Percentiles rank a stretch among this genome's conserved stretches.
Conservation (phyloP, 139 green algal genomes). For the Pleodorina starrii region DNA sequence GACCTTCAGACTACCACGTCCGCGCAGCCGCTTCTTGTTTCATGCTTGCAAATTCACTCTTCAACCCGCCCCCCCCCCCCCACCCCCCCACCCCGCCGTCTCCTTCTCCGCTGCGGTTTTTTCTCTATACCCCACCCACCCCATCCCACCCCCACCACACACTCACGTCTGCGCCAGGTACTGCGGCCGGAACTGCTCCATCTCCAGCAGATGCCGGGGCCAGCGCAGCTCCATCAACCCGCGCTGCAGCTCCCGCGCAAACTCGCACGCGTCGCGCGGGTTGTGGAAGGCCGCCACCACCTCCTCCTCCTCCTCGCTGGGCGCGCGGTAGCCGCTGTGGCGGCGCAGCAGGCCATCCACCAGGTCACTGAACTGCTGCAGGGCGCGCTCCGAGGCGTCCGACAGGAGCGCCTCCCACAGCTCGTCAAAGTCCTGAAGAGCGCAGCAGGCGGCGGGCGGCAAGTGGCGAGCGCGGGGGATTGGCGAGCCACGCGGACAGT, state of each 20-base stretch:
- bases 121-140: too few species aligned
- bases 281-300: constrained; percentile 43
- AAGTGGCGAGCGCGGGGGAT: too few species aligned
- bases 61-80: too few species aligned
- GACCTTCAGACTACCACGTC: too few species aligned
- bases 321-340: constrained; percentile 25
- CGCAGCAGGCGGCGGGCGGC: too few species aligned
- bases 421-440: constrained; percentile 52
- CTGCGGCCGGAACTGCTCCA: constrained; percentile 42
- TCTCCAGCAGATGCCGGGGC: constrained; percentile 30
- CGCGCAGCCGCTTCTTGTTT: too few species aligned
- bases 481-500: neutral
- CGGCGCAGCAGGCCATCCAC: constrained; percentile 11
- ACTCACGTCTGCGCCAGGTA: constrained; percentile 32
- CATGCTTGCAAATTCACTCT: too few species aligned
- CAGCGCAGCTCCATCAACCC: constrained; percentile 29
- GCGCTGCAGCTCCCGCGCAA: constrained; percentile 46
- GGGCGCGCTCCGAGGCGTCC: constrained; percentile 15
- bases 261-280: constrained; percentile 40
- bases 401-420: constrained; percentile 43
- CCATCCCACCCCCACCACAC: too few species aligned
- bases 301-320: constrained; percentile 33
- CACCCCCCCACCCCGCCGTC: too few species aligned
- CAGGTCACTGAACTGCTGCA: constrained; percentile 16
- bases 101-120: too few species aligned